Evolutionary conservation across 2,329 filamentous ascomycete genomes (phyloP).

Genomic region (Blumeria graminis): DNA sequence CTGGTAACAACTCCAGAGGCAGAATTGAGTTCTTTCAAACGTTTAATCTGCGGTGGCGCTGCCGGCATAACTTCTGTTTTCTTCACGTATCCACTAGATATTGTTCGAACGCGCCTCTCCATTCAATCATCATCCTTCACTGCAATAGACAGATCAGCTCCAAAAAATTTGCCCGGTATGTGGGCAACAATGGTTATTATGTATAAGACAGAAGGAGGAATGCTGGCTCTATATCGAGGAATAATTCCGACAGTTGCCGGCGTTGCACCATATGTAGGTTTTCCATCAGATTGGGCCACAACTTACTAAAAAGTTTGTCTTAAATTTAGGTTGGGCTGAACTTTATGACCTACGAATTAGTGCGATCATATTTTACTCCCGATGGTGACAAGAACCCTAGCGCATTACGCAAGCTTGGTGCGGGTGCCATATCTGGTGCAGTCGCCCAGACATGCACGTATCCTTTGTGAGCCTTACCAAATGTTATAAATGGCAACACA

Average conservation of each 20-base stretch:
- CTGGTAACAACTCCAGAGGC: conserved; percentile 55
- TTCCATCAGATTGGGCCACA: background rate
- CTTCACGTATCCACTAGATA: conserved; percentile 88
- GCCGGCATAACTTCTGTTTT: conserved; percentile 91
- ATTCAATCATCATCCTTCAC: conserved; percentile 95
- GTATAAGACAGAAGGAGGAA: conserved; percentile 77
- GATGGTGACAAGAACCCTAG: conserved; percentile 70
- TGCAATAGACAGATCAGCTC: conserved; percentile 37
- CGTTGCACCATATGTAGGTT: conserved; percentile 68
- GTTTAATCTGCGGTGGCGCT: conserved; percentile 70
- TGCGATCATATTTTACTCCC: conserved; percentile 60
- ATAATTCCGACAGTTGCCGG: conserved; percentile 86
- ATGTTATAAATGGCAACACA: conserved; percentile 1
- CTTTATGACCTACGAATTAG: conserved; percentile 93
- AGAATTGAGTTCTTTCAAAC: conserved; percentile 46
- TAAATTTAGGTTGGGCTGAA: conserved; percentile 61
- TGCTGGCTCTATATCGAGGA: conserved; percentile 71
- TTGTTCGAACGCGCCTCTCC: conserved; percentile 81
- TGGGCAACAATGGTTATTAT: conserved; percentile 59
- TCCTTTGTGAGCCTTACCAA: conserved; percentile 50
- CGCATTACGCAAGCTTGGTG: conserved; percentile 56
- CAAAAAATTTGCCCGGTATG: conserved; percentile 64
- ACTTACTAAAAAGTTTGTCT: background rate
- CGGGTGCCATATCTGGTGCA: conserved; percentile 83
- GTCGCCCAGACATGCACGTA: conserved; percentile 97